These are phyloP conservation scores for Pulveroboletus sp. DNA, from an alignment of 1,284 basidiomycete species.

Conservation along the genomic window DNA sequence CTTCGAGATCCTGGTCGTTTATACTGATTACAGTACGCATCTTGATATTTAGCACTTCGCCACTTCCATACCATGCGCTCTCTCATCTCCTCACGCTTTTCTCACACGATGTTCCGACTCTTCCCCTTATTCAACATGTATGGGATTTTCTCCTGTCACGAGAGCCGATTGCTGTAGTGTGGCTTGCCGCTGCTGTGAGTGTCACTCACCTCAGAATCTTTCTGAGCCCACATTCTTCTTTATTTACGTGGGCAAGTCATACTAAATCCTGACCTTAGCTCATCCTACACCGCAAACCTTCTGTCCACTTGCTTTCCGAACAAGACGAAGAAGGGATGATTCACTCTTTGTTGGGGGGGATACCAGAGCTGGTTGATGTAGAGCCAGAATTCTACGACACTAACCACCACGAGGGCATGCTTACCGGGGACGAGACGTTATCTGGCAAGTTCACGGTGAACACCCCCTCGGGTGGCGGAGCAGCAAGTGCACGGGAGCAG, in stretches of 20 bases:
- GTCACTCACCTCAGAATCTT: background rate
- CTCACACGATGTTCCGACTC: conserved; percentile 85
- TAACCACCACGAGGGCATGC: background rate
- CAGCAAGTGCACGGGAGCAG: background rate
- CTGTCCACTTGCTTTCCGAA: conserved; percentile 54
- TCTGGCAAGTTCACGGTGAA: background rate
- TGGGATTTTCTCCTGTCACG: conserved; percentile 86
- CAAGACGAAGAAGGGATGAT: conserved; percentile 81
- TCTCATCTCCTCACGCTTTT: conserved; percentile 90
- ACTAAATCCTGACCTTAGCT: conserved; percentile 45
- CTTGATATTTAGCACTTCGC: conserved; percentile 46
- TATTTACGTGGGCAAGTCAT: background rate
- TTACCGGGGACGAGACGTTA: background rate
- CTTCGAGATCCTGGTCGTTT: background rate
- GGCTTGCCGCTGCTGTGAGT: conserved; percentile 80
- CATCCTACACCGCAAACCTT: conserved; percentile 59
- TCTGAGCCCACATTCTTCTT: background rate
- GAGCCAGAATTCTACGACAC: conserved; percentile 32
- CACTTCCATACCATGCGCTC: conserved; percentile 84
- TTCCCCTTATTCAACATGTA: conserved; percentile 82
- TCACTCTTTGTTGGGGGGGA: conserved; percentile 75
- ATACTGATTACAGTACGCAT: conserved; percentile 1
- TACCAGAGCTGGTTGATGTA: conserved; percentile 64
- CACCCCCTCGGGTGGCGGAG: background rate
- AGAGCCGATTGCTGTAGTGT: conserved; percentile 80